Conservation (phyloP, 1,284 basidiomycete genomes). For the Entoloma clypeatum region DNA sequence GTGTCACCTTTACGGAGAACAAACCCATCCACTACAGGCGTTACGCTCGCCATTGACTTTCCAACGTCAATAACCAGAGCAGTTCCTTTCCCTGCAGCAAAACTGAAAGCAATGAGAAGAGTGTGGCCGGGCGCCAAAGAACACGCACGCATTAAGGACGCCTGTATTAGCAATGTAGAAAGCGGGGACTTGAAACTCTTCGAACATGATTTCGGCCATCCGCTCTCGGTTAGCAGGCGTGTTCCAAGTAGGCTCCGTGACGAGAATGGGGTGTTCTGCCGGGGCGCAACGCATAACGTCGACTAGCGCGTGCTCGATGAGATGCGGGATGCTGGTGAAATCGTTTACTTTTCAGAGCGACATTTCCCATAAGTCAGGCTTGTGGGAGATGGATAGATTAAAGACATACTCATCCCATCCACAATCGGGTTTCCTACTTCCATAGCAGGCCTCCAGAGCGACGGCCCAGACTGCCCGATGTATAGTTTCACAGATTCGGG, state of each 20-base stretch:
- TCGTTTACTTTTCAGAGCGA: conserved; percentile 58
- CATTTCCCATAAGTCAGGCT: conserved; percentile 7
- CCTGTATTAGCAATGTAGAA: conserved; percentile 97
- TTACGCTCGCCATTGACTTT: conserved; percentile 83
- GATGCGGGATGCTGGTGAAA: conserved; percentile 69
- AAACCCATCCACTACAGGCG: conserved; percentile 97
- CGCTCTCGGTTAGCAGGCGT: conserved; percentile 84
- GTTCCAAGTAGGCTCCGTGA: conserved; percentile 98
- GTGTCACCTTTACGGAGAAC: conserved; percentile 86
- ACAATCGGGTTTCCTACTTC: conserved; percentile 82
- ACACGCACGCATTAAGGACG: conserved; percentile 87
- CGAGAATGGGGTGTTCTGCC: conserved; percentile 86
- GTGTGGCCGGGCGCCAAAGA: not conserved
- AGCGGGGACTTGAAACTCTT: conserved; percentile 91
- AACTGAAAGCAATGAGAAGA: conserved; percentile 48
- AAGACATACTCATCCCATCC: conserved; percentile 78
- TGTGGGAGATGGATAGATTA: conserved; percentile 10
- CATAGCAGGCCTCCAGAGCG: conserved; percentile 89
- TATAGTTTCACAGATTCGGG: conserved; percentile 64
- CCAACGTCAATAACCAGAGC: conserved; percentile 95
- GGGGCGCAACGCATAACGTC: conserved; percentile 73
- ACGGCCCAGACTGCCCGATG: conserved; percentile 88
- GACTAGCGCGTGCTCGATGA: conserved; percentile 74
- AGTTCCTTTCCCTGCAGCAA: conserved; percentile 94
- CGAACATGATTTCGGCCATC: conserved; percentile 96